Percentiles rank a stretch among this genome's conserved stretches.
Evolutionary conservation across 2,329 filamentous ascomycete species (phyloP).

Genomic region (Penicillium italicum): DNA sequence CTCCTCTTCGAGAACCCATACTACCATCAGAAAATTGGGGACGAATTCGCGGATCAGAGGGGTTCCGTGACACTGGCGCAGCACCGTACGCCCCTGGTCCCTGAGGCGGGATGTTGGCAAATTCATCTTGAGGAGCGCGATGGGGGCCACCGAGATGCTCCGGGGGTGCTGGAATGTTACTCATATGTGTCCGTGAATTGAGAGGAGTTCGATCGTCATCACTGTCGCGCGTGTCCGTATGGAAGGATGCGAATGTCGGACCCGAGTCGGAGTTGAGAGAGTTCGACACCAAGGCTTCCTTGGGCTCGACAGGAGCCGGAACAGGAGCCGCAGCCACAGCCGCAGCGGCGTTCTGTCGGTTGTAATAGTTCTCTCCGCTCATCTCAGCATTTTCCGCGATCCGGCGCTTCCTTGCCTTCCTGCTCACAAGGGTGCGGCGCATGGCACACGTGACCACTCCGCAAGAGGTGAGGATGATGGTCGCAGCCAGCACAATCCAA

Average conservation of each 20-base stretch:
- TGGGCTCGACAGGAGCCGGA: constrained; percentile 45
- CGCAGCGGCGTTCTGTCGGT: constrained; percentile 50
- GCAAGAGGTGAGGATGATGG: constrained; percentile 76
- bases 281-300: constrained; percentile 56
- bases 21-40: constrained; percentile 48
- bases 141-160: constrained; percentile 34
- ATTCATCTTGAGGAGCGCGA: constrained; percentile 36
- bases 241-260: constrained; percentile 48
- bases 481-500: constrained; percentile 86
- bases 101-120: constrained; percentile 39
- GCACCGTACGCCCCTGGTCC: constrained; percentile 29
- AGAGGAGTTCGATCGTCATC: constrained; percentile 44
- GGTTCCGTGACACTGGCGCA: constrained; percentile 38
- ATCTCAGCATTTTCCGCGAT: constrained; percentile 95
- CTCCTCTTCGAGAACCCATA: constrained; percentile 43
- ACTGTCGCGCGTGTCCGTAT: constrained; percentile 30
- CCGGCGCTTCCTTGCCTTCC: constrained; percentile 87
- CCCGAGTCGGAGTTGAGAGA: constrained; percentile 51
- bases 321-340: constrained; percentile 25
- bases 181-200: constrained; percentile 33
- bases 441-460: constrained; percentile 89
- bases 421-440: constrained; percentile 83
- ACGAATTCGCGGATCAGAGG: constrained; percentile 43
- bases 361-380: constrained; percentile 91
- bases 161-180: constrained; percentile 24